Evolutionary conservation across 1,139 yeast genomes (phyloP).

Genomic region (Suhomyces guaymorum): DNA sequence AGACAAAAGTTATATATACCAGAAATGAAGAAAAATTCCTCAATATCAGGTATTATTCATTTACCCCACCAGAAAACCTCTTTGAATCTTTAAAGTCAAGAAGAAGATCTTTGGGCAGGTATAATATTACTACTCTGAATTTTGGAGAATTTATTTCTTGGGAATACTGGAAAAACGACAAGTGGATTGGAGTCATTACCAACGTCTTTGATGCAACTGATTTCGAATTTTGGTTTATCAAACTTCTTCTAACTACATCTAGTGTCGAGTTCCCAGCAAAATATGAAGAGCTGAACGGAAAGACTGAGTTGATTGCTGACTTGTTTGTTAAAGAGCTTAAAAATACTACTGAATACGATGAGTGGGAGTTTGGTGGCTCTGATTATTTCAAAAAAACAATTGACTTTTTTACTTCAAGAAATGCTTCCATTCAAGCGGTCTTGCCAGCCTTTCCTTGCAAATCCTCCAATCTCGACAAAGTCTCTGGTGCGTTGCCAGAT

Average conservation of each 20-base stretch:
- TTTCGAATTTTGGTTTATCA: conserved; percentile 39
- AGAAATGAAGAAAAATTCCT: conserved; percentile 20
- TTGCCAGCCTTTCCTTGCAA: conserved; percentile 68
- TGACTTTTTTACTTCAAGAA: conserved; percentile 50
- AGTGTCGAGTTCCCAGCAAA: conserved; percentile 13
- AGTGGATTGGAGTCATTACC: conserved; percentile 32
- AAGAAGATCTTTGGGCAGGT: conserved; percentile 1
- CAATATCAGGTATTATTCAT: conserved; percentile 15
- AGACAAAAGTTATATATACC: conserved; percentile 26
- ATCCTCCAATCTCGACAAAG: conserved; percentile 56
- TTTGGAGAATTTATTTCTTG: conserved; percentile 11
- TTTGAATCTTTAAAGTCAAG: conserved; percentile 1
- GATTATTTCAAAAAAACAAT: conserved; percentile 41
- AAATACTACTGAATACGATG: conserved; percentile 47
- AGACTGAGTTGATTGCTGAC: conserved; percentile 24
- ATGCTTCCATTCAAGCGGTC: conserved; percentile 52
- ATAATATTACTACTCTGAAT: conserved; percentile 5
- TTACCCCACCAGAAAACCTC: conserved; percentile 1
- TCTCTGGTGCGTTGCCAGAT: conserved; percentile 53
- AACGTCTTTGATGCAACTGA: conserved; percentile 22
- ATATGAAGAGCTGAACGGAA: conserved; percentile 4
- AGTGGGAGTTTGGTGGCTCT: conserved; percentile 51
- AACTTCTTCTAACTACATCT: conserved; percentile 26
- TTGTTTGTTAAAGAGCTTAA: conserved; percentile 46
- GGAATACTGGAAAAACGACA: conserved; percentile 15